phyloP scores from a whole-genome alignment of 305 asterid genomes.

The Fraxinus albicans region DNA sequence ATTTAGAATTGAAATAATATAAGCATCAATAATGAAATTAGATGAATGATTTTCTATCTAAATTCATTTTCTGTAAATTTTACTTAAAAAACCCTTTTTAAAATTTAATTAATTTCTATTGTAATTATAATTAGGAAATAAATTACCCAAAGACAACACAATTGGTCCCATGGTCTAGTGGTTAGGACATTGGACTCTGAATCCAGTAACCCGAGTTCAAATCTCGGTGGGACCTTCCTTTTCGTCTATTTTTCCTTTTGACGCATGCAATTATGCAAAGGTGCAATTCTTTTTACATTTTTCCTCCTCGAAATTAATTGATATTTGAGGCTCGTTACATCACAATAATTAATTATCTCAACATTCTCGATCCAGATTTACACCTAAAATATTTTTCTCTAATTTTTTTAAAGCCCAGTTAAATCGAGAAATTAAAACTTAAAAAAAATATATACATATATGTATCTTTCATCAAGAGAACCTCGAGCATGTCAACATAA shows the following conservation, averaged over 20 bases:
- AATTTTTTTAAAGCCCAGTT: background rate
- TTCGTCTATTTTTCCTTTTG: background rate
- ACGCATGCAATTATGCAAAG: background rate
- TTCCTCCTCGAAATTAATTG: background rate
- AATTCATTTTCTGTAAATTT: background rate
- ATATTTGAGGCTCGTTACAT: background rate
- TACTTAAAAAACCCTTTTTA: background rate
- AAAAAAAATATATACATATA: too few relatives aligned
- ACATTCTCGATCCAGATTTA: background rate
- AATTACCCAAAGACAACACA: too few relatives aligned
- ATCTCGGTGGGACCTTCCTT: conserved; percentile 51
- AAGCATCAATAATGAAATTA: background rate
- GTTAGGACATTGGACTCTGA: conserved; percentile 61
- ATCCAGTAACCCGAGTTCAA: conserved; percentile 65
- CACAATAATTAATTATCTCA: background rate
- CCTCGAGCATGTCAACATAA: background rate
- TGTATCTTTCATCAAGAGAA: background rate
- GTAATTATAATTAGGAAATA: too few relatives aligned
- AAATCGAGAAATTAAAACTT: background rate
- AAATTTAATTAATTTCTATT: too few relatives aligned
- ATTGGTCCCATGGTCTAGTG: conserved; percentile 53
- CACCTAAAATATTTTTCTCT: background rate
- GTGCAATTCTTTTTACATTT: too few relatives aligned
- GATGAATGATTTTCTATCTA: background rate
- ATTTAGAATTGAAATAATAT: too few relatives aligned